Evolutionary conservation across 2,329 filamentous ascomycete genomes (phyloP).

Genomic region (Alternaria sp.): DNA sequence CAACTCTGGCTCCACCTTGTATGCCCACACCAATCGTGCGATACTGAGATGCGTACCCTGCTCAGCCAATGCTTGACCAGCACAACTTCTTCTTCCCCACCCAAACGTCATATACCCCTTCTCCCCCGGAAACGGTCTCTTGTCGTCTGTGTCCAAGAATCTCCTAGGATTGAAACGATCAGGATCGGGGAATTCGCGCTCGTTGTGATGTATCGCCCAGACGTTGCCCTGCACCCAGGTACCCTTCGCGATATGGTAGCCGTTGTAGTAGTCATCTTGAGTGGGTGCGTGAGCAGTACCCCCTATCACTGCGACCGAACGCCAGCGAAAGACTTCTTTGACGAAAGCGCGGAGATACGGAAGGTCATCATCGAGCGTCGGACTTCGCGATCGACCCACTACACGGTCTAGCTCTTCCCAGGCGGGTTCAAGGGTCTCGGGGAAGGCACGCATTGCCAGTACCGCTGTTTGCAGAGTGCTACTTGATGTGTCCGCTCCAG

Average conservation of each 20-base stretch:
- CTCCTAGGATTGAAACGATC: constrained; percentile 1
- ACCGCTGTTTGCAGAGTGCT: constrained; percentile 42
- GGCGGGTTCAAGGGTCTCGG: constrained; percentile 33
- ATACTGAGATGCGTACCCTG: constrained; percentile 66
- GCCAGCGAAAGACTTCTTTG: constrained; percentile 45
- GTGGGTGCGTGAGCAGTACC: constrained; percentile 44
- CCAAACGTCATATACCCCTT: constrained; percentile 63
- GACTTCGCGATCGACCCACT: constrained; percentile 40
- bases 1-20: constrained; percentile 54
- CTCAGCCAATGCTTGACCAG: constrained; percentile 64
- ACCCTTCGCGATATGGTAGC: constrained; percentile 48
- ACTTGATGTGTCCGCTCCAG: constrained; percentile 41
- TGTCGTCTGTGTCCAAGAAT: constrained; percentile 28
- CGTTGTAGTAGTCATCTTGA: constrained; percentile 45
- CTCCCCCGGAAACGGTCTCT: constrained; percentile 44
- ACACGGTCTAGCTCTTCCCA: constrained; percentile 44
- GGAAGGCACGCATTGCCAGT: constrained; percentile 42
- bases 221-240: constrained; percentile 49
- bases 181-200: constrained; percentile 24
- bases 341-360: constrained; percentile 49
- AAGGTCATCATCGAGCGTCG: constrained; percentile 40
- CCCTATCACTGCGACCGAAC: constrained; percentile 43
- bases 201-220: constrained; percentile 51
- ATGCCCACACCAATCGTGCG: constrained; percentile 64
- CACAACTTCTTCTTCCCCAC: constrained; percentile 63